Evolutionary conservation across 208 protist species (phyloP).

Genomic region (Trypanosoma cruzi): DNA sequence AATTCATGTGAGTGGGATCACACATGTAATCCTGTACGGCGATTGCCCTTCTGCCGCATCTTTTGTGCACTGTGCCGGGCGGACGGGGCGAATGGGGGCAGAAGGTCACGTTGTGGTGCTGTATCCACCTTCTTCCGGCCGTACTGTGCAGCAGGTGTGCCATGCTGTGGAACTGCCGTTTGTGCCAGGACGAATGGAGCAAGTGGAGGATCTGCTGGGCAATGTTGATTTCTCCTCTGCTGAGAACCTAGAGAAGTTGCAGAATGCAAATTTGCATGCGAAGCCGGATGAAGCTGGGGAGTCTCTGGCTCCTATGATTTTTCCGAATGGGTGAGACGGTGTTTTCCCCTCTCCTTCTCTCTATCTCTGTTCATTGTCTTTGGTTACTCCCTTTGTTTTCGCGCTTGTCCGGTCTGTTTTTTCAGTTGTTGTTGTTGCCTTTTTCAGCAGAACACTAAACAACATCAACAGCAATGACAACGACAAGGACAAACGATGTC

Average conservation of each 20-base stretch:
- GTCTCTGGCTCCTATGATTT: too few species aligned
- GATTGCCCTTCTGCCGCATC: conserved; percentile 48
- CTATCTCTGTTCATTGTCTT: background rate
- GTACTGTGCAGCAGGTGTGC: conserved; percentile 79
- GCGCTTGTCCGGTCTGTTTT: too few species aligned
- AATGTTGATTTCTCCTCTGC: conserved; percentile 18
- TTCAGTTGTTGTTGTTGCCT: too few species aligned
- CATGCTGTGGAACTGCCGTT: conserved; percentile 79
- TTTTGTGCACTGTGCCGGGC: conserved; percentile 90
- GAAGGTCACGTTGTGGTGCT: conserved; percentile 82
- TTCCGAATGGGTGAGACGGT: background rate
- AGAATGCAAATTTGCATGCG: conserved; percentile 12
- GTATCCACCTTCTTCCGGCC: conserved; percentile 68
- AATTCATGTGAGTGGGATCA: conserved; percentile 80
- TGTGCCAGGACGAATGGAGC: conserved; percentile 46
- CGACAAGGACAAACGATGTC: too few species aligned
- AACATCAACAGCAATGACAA: too few species aligned
- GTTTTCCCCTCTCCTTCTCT: background rate
- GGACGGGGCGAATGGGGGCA: conserved; percentile 83
- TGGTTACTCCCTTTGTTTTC: too few species aligned
- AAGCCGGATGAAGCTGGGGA: background rate
- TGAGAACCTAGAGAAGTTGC: conserved; percentile 8
- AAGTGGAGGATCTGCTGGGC: conserved; percentile 58
- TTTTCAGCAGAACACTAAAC: too few species aligned
- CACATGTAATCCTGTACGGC: conserved; percentile 87